Conservation (phyloP, 2,329 filamentous ascomycete genomes). For the Cercospora janseana region DNA sequence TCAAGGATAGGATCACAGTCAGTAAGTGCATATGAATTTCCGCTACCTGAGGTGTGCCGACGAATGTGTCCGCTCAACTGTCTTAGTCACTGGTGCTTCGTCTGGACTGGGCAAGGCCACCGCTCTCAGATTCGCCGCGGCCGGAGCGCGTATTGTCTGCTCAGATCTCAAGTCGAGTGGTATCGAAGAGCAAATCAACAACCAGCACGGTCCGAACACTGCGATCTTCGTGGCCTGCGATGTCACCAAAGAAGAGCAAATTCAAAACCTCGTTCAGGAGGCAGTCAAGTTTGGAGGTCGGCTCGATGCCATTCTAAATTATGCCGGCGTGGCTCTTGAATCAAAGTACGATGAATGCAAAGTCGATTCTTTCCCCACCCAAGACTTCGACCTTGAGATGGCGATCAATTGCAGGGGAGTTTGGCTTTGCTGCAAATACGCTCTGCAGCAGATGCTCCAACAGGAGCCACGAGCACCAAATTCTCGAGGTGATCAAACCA, state of each 20-base stretch:
- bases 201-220: constrained; percentile 25
- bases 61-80: not conserved
- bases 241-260: constrained; percentile 28
- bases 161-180: constrained; percentile 28
- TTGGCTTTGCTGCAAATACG: constrained; percentile 46
- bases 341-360: not conserved
- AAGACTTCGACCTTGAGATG: constrained; percentile 29
- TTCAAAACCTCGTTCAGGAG: constrained; percentile 26
- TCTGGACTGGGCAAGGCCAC: constrained; percentile 33
- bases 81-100: constrained; percentile 29
- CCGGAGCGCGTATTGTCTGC: constrained; percentile 30
- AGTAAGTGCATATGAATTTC: constrained; percentile 13
- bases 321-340: constrained; percentile 28
- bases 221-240: constrained; percentile 30
- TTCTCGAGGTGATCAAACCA: constrained; percentile 39
- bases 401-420: constrained; percentile 42
- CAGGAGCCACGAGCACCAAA: constrained; percentile 38
- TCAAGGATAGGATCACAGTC: constrained; percentile 31
- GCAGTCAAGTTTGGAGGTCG: constrained; percentile 31
- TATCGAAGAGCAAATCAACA: constrained; percentile 26
- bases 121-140: constrained; percentile 30
- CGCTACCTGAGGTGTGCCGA: too few species aligned
- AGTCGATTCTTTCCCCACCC: constrained; percentile 14
- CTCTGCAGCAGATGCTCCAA: constrained; percentile 41
- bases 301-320: constrained; percentile 32